These are phyloP conservation scores for Neurospora hispaniola DNA, from an alignment of 495 filamentous ascomycete species.

Conservation along the genomic window DNA sequence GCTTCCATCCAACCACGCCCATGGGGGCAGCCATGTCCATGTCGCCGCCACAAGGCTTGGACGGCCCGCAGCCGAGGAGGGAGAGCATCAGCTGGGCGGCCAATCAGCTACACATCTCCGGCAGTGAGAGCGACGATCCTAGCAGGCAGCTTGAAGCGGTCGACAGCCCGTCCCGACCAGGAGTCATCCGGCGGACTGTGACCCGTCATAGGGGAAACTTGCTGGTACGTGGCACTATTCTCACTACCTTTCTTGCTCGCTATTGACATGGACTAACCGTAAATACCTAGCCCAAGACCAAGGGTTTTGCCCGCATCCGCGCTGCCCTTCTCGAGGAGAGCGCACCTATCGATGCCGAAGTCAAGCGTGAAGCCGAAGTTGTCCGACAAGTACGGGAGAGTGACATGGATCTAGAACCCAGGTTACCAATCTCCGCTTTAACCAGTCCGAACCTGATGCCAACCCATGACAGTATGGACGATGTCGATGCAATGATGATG, in stretches of 20 bases:
- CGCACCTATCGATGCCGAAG: conserved; percentile 76
- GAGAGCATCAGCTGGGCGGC: conserved; percentile 83
- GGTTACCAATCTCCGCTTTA: conserved; percentile 34
- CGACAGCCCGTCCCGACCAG: conserved; percentile 34
- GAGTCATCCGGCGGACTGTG: conserved; percentile 58
- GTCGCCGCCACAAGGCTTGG: conserved; percentile 30
- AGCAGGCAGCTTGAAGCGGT: conserved; percentile 36
- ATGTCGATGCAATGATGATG: conserved; percentile 50
- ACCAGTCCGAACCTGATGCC: conserved; percentile 36
- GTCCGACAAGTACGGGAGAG: conserved; percentile 84
- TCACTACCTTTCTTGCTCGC: neutral
- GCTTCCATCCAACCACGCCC: conserved; percentile 25
- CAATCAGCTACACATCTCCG: conserved; percentile 75
- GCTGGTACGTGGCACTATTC: conserved; percentile 47
- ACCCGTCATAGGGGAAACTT: conserved; percentile 73
- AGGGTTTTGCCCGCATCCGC: conserved; percentile 84
- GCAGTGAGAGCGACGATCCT: conserved; percentile 70
- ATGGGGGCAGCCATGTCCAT: conserved; percentile 22
- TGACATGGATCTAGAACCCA: conserved; percentile 42
- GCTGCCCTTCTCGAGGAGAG: conserved; percentile 82
- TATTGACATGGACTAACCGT: conserved; percentile 3
- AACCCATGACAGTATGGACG: conserved; percentile 40
- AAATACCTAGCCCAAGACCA: conserved; percentile 65
- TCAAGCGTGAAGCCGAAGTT: conserved; percentile 86
- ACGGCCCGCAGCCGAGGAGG: conserved; percentile 43